phyloP scores from a whole-genome alignment of 805 yeast genomes.

The Saturnispora zaruensis region DNA sequence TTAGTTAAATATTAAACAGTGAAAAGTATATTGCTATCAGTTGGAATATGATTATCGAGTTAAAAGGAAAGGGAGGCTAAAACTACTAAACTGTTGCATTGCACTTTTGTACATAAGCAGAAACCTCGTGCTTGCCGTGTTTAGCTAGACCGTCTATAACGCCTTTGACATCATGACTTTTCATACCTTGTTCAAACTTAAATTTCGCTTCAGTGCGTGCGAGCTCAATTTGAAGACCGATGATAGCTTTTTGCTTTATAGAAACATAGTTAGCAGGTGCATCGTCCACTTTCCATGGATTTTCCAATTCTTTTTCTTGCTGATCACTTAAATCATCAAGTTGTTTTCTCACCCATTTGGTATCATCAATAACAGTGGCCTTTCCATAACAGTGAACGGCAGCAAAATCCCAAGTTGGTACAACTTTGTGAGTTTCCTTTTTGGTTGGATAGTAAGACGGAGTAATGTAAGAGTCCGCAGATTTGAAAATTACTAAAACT shows the following conservation, averaged over 20 bases:
- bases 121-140: slow-evolving; percentile 16
- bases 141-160: slow-evolving; percentile 37
- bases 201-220: slow-evolving; percentile 40
- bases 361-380: slow-evolving; percentile 36
- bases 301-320: slow-evolving; percentile 35
- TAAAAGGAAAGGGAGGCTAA: too few species aligned
- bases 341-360: slow-evolving; percentile 39
- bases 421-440: slow-evolving; percentile 47
- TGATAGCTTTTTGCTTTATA: slow-evolving; percentile 39
- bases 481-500: slow-evolving; percentile 44
- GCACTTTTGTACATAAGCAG: slow-evolving; percentile 2
- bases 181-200: slow-evolving; percentile 48
- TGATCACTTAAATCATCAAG: slow-evolving; percentile 37
- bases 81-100: too few species aligned
- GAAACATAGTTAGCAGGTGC: slow-evolving; percentile 44
- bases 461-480: slow-evolving; percentile 43
- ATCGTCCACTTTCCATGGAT: slow-evolving; percentile 47
- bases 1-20: too few species aligned
- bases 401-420: slow-evolving; percentile 66
- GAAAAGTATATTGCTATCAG: too few species aligned
- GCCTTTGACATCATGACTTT: slow-evolving; percentile 40
- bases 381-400: slow-evolving; percentile 49
- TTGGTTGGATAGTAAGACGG: slow-evolving; percentile 55
- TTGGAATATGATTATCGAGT: too few species aligned
- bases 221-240: slow-evolving; percentile 48